Conservation (phyloP, 1,284 basidiomycete species). For the Pisolithus thermaeus region DNA sequence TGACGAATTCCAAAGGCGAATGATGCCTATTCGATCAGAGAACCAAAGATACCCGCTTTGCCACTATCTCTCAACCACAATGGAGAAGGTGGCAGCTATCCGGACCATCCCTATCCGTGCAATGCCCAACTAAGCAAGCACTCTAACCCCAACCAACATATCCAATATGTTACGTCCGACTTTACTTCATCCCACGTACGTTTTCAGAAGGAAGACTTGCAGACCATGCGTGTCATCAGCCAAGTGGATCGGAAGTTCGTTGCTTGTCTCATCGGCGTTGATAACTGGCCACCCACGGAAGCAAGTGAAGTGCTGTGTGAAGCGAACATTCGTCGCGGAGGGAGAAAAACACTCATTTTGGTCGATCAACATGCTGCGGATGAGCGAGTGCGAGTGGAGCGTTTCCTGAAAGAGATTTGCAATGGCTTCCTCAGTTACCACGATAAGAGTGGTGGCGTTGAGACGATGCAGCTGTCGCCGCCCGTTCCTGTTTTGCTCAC, state of each 20-base stretch:
- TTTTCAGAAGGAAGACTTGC: constrained; percentile 49
- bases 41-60: constrained; percentile 42
- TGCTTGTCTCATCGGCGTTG: constrained; percentile 50
- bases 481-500: constrained; percentile 61
- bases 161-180: constrained; percentile 11
- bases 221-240: constrained; percentile 53
- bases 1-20: constrained; percentile 38
- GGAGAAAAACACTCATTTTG: constrained; percentile 54
- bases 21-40: constrained; percentile 39
- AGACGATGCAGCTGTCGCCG: constrained; percentile 41
- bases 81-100: constrained; percentile 10
- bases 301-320: constrained; percentile 6
- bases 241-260: constrained; percentile 92
- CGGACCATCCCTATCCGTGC: constrained; percentile 9
- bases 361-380: constrained; percentile 97
- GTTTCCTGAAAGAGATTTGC: constrained; percentile 69
- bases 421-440: constrained; percentile 49
- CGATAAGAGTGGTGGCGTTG: constrained; percentile 29
- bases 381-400: constrained; percentile 85
- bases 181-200: constrained; percentile 24
- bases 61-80: constrained; percentile 20
- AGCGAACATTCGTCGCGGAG: constrained; percentile 3
- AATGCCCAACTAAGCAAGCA: constrained; percentile 7
- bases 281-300: constrained; percentile 6
- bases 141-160: constrained; percentile 7